A percentile compares a stretch with the other conserved stretches of the same genome.
These are phyloP conservation scores for Linnemannia schmuckeri DNA, from an alignment of 192 early-diverging fungal genomes.

Conservation along the genomic window DNA sequence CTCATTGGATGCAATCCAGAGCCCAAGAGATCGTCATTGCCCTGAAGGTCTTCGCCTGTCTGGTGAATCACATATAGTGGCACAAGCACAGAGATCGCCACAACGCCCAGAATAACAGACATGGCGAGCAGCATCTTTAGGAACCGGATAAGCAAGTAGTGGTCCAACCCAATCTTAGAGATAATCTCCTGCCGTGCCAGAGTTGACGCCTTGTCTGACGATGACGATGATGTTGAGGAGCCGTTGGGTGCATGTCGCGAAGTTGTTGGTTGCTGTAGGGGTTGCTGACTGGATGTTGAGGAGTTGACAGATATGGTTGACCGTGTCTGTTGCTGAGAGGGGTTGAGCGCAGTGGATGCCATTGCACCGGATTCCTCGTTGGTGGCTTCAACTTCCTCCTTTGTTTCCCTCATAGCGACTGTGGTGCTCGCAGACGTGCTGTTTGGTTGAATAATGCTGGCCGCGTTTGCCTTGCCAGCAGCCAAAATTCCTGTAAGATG, in stretches of 20 bases:
- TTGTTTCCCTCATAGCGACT: background rate
- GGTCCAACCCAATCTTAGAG: conserved; percentile 30
- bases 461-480: background rate
- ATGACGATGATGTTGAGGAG: background rate
- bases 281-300: background rate
- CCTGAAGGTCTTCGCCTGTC: conserved; percentile 7
- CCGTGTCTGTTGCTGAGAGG: background rate
- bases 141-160: conserved; percentile 34
- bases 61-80: conserved; percentile 17
- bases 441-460: background rate
- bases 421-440: background rate
- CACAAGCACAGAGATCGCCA: conserved; percentile 1
- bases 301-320: background rate
- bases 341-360: background rate
- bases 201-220: background rate
- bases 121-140: conserved; percentile 24
- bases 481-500: background rate
- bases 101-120: background rate
- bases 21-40: background rate
- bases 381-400: background rate
- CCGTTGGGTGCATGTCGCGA: background rate
- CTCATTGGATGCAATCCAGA: background rate
- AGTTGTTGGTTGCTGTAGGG: background rate
- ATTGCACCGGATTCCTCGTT: background rate
- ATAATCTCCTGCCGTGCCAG: conserved; percentile 7